phyloP scores from a whole-genome alignment of 768 basidiomycete genomes.

The Leccinellum luteum region DNA sequence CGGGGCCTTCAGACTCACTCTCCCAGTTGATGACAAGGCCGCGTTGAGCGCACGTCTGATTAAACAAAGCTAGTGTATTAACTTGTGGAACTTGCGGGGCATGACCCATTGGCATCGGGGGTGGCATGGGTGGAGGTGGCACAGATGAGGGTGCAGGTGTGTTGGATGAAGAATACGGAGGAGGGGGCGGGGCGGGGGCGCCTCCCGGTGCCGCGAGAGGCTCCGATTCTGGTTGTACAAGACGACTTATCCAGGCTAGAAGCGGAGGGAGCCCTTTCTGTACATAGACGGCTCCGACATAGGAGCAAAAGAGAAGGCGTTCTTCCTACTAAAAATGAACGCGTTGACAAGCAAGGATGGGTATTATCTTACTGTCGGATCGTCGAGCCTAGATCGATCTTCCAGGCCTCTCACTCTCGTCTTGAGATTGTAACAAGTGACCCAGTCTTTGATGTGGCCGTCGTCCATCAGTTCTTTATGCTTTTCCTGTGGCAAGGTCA shows the following conservation, averaged over 20 bases:
- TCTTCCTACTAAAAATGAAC: constrained; percentile 45
- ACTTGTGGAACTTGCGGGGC: constrained; percentile 27
- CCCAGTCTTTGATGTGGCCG: constrained; percentile 46
- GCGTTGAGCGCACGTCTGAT: constrained; percentile 52
- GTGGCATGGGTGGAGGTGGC: constrained; percentile 25
- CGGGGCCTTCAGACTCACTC: constrained; percentile 45
- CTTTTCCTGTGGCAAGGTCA: constrained; percentile 14
- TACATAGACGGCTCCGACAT: constrained; percentile 66
- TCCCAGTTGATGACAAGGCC: constrained; percentile 45
- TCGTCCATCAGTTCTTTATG: constrained; percentile 35
- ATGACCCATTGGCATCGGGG: constrained; percentile 14
- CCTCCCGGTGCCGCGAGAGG: constrained; percentile 19
- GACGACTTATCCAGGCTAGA: constrained; percentile 55
- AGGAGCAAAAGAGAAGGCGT: constrained; percentile 53
- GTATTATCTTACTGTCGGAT: constrained; percentile 31
- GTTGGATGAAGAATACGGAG: constrained; percentile 23
- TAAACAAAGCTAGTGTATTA: constrained; percentile 47
- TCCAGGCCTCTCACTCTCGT: constrained; percentile 50
- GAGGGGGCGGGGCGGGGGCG: constrained; percentile 18
- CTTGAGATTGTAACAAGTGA: constrained; percentile 49
- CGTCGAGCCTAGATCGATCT: constrained; percentile 35
- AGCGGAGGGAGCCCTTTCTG: constrained; percentile 49
- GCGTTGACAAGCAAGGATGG: neutral
- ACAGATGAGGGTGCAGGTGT: constrained; percentile 12
- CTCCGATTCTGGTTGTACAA: constrained; percentile 49